Evolutionary conservation across 805 yeast species (phyloP), one percentile per base, ranked within the genome.

Genomic region (Lipomyces japonicus): DNA sequence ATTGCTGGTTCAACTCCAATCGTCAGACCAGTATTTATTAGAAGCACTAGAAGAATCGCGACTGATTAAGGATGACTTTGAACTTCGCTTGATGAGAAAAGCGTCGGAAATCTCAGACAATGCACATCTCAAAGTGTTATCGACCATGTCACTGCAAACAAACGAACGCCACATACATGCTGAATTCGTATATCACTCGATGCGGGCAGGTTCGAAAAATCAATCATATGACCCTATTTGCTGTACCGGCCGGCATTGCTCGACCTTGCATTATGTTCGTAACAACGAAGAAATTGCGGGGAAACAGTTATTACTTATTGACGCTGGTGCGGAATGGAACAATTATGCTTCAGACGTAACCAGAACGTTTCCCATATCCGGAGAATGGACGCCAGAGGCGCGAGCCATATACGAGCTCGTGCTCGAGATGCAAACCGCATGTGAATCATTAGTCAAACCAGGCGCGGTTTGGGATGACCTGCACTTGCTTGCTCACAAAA

Each of bases 251-350:
- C 82, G 95, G 28, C 81, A 82, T 57, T 86, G 96, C 66, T 87
- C 95, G 14, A 88, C 96, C 1, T 75, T 91, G 53, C 98, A 91
- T 67, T 91, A 90, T 64, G 81, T 86, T 18, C 82, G 82, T 63
- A 91, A 91, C 63, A 93, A 89, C 61, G 83, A 79, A 44, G 70
- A 75, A 2, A 63, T 82, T 50, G 77, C 24, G 7, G 55, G 55
- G 7, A 81, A 80, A 62, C 79, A 77, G 41, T 76, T 90, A 4
- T 76, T 91, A 10, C 75, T 91, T 54, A 82, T 91, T 46, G 98
- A 91, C 71, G 97, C 97, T 6, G 98, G 98, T 48, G 95, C 96
- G 2, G 97, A 91, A 69, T 91, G 97, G 96, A 78, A 79, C 57
- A 81, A 87, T 66, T 91, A 91, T 68, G 90, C 96, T 2, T 75